Conservation (phyloP, 495 filamentous ascomycete species). For the Clohesyomyces aquaticus region DNA sequence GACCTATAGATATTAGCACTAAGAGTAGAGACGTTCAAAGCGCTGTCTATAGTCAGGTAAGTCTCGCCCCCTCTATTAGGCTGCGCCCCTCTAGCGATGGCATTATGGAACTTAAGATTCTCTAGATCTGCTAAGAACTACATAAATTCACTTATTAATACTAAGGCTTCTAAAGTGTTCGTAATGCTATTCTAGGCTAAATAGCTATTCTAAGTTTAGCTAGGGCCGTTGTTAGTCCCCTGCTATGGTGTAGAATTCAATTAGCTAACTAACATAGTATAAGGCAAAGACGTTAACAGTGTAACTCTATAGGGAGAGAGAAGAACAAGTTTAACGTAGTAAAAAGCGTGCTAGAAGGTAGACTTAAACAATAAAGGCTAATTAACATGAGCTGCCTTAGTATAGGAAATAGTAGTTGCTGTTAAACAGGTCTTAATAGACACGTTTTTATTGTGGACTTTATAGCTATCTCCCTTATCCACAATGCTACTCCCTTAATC, state of each 20-base stretch:
- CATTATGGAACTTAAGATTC: conserved; percentile 3
- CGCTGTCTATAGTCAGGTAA: conserved; percentile 5
- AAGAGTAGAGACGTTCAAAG: too few relatives aligned
- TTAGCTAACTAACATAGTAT: conserved; percentile 11
- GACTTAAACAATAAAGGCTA: conserved; percentile 7
- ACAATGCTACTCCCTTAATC: too few relatives aligned
- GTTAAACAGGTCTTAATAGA: conserved; percentile 9
- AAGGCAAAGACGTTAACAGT: conserved; percentile 7
- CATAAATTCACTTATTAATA: conserved; percentile 6
- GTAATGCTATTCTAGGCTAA: conserved; percentile 10
- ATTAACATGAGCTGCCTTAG: conserved; percentile 10
- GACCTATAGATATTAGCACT: too few relatives aligned
- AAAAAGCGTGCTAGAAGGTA: conserved; percentile 10
- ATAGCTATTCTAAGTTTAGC: conserved; percentile 9
- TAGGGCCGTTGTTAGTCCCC: conserved; percentile 5
- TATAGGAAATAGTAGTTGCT: conserved; percentile 14
- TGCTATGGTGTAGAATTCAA: conserved; percentile 7
- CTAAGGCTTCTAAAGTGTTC: conserved; percentile 7
- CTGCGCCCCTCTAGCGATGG: conserved; percentile 8
- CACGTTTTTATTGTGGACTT: conserved; percentile 10
- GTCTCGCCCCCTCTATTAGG: conserved; percentile 8
- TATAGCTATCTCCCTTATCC: conserved; percentile 11
- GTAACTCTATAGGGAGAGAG: conserved; percentile 9
- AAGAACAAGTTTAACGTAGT: conserved; percentile 11
- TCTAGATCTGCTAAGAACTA: background rate